Base-by-base conservation (phyloP, 345 rosid genomes). In the Acer saccharum region DNA sequence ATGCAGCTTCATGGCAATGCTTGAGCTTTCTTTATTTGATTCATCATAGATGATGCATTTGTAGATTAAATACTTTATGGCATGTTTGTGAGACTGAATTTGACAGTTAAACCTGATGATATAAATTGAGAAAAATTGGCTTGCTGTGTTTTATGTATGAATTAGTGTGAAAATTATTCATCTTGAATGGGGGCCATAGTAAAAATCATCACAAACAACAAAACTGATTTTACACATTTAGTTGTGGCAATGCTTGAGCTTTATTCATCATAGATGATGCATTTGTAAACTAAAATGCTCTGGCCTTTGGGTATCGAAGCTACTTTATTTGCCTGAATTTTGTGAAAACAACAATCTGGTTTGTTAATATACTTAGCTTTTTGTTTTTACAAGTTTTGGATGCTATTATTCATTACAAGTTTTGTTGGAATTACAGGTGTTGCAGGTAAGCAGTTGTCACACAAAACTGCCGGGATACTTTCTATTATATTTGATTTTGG, bases 401-500 rank as follows among this genome's bases (percentile, higher is more conserved):
- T 60, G 64, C 21, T 20, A 14, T 60, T 64, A 43, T 48, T 78
- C 43, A 78, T 65, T 44, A 61, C 35, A 57, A n/a, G 18, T 75
- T 74, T 14, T 81, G 52, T 54, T 80, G 65, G 77, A 81, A 73
- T 64, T 84, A 76, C 79, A 92, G 98, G 93, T 85, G 93, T 95
- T 77, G 97, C 94, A 3, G 98, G 96, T 27, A 89, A 90, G 54
- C 88, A 90, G 83, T 71, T 93, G 79, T 91, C 98, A 3, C 96
- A 91, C 71, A 92, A 93, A 79, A 86, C 89, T 46, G 98, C 97
- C 1, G 97, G 99, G 8, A 90, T 90, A 77, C 94, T 95, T 21
- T 95, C 97, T 3, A 84, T 97, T 1, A 65, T 95, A 55, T 95
- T 90, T 12, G 98, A 95, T 77, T 71, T 91, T 7, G 97, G 96